These are phyloP conservation scores for Dimocarpus longan DNA, from an alignment of 345 rosid genomes.

Conservation along the genomic window DNA sequence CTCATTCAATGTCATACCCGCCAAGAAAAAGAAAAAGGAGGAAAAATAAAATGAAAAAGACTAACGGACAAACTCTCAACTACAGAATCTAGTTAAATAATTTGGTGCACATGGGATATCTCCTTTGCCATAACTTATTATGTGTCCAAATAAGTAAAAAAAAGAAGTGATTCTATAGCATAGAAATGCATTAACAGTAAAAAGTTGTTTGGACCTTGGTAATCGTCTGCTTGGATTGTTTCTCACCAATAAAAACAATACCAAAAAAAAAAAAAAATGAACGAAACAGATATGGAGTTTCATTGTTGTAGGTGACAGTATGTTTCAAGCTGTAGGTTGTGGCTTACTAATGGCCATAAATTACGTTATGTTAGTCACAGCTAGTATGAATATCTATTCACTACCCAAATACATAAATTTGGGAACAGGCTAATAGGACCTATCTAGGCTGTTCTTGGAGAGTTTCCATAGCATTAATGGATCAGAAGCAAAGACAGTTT, in stretches of 20 bases:
- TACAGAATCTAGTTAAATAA: slow-evolving; percentile 4
- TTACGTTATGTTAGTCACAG: not conserved
- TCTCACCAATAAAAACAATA: not conserved
- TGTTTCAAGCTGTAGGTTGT: not conserved
- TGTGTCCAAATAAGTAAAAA: not conserved
- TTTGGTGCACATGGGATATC: not conserved
- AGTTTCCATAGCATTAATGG: not conserved
- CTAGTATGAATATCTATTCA: not conserved
- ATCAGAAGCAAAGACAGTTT: not conserved
- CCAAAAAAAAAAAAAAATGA: not conserved
- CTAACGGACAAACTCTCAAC: not conserved
- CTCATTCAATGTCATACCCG: not conserved
- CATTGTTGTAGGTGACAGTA: not conserved
- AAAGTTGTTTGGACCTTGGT: not conserved
- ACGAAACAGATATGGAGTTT: not conserved
- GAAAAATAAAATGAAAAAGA: no score
- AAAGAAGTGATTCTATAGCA: not conserved
- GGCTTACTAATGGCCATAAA: not conserved
- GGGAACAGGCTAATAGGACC: not conserved
- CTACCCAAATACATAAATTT: not conserved
- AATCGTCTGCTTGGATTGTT: not conserved
- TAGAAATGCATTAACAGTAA: not conserved
- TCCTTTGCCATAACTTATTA: not conserved
- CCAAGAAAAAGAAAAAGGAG: not conserved
- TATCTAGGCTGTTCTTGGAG: not conserved